These are phyloP conservation scores for Phytophthora uliginosa DNA, from an alignment of 352 stramenopile species.

Conservation along the genomic window DNA sequence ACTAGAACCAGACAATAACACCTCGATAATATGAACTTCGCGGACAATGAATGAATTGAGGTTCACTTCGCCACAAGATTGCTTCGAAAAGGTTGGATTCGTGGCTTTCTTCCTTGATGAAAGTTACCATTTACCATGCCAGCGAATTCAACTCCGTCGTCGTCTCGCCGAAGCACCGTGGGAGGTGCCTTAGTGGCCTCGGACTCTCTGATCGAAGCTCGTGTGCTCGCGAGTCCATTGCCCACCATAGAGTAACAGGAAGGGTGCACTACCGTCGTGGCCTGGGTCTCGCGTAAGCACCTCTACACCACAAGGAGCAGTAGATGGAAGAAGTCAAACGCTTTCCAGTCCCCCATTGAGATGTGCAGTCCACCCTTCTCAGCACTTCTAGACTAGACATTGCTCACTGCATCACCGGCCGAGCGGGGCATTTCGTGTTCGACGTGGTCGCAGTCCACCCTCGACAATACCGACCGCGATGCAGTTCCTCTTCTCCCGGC, in stretches of 20 bases:
- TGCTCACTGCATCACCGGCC: background rate
- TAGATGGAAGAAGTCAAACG: background rate
- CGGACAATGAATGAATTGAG: too few relatives aligned
- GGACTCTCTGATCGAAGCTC: background rate
- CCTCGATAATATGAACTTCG: too few relatives aligned
- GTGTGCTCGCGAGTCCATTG: background rate
- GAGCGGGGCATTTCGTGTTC: background rate
- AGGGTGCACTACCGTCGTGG: constrained; percentile 1
- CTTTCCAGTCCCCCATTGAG: background rate
- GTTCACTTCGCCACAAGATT: background rate
- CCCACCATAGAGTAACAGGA: background rate
- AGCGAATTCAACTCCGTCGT: background rate
- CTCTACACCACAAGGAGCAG: background rate
- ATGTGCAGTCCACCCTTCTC: background rate
- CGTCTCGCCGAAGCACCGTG: background rate
- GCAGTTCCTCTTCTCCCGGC: constrained; percentile 4
- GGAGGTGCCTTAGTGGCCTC: background rate
- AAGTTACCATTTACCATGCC: background rate
- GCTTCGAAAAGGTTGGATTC: background rate
- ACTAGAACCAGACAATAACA: background rate
- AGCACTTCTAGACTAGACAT: background rate
- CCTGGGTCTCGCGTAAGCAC: background rate
- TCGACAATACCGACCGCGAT: constrained; percentile 16
- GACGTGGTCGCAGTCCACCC: background rate
- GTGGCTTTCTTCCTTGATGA: too few relatives aligned